Evolutionary conservation across 345 rosid genomes (phyloP).

Genomic region (Euphorbia tirucalli): DNA sequence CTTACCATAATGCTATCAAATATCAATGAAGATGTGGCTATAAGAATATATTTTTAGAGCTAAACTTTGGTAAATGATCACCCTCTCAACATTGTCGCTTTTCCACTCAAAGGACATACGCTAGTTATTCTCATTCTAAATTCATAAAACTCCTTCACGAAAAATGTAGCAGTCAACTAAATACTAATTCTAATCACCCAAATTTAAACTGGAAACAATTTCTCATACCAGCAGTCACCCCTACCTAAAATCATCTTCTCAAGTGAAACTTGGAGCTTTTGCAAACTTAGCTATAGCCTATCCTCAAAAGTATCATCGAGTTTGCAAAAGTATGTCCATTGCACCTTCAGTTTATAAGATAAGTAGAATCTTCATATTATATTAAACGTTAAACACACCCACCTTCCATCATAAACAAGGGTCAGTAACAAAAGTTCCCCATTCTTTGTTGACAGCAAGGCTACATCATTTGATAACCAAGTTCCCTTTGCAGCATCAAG

Average conservation of each 20-base stretch:
- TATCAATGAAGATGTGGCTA: background rate
- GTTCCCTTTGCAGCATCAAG: conserved; percentile 93
- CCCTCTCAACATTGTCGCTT: background rate
- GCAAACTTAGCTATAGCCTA: background rate
- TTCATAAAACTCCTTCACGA: background rate
- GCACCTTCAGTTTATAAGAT: background rate
- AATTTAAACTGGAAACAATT: background rate
- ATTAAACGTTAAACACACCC: conserved; percentile 8
- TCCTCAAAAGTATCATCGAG: background rate
- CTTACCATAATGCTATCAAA: background rate
- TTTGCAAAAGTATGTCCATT: background rate
- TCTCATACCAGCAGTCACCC: background rate
- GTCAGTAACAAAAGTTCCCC: conserved; percentile 86
- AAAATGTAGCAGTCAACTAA: background rate
- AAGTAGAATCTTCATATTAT: conserved; percentile 5
- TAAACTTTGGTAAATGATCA: conserved; percentile 1
- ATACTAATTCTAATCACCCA: background rate
- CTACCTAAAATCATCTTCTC: background rate
- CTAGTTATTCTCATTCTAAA: too few species aligned
- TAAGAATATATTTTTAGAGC: background rate
- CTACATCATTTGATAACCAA: conserved; percentile 82
- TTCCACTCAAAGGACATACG: too few species aligned
- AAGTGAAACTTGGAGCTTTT: background rate
- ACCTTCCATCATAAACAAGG: conserved; percentile 96
- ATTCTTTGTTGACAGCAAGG: conserved; percentile 78